A percentile compares a stretch with the other conserved stretches of the same genome.
Evolutionary conservation across 805 yeast species (phyloP).

Genomic region (Wickerhamomyces queroliae): DNA sequence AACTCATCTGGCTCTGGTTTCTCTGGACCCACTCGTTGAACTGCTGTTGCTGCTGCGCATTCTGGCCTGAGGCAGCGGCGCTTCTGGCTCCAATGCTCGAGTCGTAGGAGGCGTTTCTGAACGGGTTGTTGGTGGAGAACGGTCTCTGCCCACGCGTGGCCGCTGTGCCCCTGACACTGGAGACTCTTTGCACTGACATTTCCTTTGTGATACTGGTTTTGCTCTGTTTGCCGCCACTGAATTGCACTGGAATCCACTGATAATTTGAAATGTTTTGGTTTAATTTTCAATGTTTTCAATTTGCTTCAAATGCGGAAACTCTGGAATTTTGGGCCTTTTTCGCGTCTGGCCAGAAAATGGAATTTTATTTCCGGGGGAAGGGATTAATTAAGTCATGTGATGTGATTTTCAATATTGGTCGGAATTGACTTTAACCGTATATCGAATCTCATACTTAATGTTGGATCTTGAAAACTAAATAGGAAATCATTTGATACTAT

Average conservation of each 20-base stretch:
- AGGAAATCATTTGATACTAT: too few relatives aligned
- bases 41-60: constrained; percentile 26
- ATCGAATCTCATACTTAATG: neutral
- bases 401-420: too few relatives aligned
- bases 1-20: constrained; percentile 32
- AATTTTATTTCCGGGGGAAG: neutral
- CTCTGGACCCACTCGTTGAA: constrained; percentile 58
- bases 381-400: too few relatives aligned
- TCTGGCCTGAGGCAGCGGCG: constrained; percentile 18
- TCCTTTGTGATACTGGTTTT: neutral
- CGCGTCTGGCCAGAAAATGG: neutral
- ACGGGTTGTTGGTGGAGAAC: constrained; percentile 68
- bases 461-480: neutral
- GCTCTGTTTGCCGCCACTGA: neutral
- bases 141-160: constrained; percentile 24
- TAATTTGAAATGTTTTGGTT: neutral
- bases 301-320: too few relatives aligned
- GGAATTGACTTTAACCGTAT: too few relatives aligned
- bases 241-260: neutral
- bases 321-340: too few relatives aligned
- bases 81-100: constrained; percentile 16
- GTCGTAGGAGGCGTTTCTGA: constrained; percentile 41
- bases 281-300: neutral
- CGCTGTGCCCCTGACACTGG: neutral
- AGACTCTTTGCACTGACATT: neutral